Evolutionary conservation across 176 grass and related monocot species (phyloP).

Genomic region (Aegilops umbellulata): DNA sequence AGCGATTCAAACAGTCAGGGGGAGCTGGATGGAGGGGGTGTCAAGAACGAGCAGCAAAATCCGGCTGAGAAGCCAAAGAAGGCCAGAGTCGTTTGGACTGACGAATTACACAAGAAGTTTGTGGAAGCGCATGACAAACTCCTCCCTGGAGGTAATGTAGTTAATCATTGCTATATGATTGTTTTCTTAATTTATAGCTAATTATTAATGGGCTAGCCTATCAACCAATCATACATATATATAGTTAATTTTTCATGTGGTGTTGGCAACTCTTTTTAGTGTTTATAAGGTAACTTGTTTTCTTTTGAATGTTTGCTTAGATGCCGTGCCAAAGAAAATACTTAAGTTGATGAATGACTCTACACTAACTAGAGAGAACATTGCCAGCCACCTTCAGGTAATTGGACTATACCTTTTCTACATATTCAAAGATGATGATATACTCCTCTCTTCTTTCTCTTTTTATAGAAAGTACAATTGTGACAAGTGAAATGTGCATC

Average conservation of each 20-base stretch:
- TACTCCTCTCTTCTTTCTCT: not conserved
- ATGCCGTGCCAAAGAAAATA: slow-evolving; percentile 35
- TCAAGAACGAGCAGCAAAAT: not conserved
- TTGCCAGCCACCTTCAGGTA: slow-evolving; percentile 44
- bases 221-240: not conserved
- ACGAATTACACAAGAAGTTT: not conserved
- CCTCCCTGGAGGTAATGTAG: not conserved
- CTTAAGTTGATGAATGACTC: slow-evolving; percentile 13
- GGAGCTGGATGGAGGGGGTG: not conserved
- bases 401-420: not conserved
- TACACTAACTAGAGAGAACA: slow-evolving; percentile 21
- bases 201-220: not conserved
- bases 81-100: not conserved
- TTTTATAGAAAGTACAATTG: not conserved
- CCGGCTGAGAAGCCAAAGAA: not conserved
- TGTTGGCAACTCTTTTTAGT: not conserved
- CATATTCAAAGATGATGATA: not conserved
- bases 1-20: not conserved
- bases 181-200: not conserved
- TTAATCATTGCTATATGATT: not conserved
- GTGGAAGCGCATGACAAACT: not conserved
- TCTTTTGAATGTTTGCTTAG: not conserved
- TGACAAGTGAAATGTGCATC: not conserved
- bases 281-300: not conserved
- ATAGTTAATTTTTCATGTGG: not conserved